A percentile compares a stretch with the other conserved stretches of the same genome.
Conservation (phyloP, 306 rosid species). For the Medicago truncatula region DNA sequence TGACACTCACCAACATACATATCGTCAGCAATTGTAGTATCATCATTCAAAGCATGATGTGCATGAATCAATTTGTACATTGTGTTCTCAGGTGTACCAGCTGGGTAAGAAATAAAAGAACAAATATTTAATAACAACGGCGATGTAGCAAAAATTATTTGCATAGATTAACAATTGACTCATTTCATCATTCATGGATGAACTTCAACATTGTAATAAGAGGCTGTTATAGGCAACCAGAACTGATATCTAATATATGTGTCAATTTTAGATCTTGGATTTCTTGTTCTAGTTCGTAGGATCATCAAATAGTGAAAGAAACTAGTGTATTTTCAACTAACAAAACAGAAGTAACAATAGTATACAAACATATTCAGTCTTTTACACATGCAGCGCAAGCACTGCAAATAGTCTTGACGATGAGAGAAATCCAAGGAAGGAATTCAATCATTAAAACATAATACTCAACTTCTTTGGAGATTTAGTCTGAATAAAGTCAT, state of each 20-base stretch:
- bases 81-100: constrained; percentile 63
- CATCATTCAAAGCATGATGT: constrained; percentile 71
- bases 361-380: background rate
- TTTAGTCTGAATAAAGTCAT: constrained; percentile 23
- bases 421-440: no score
- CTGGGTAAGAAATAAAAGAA: constrained; percentile 52
- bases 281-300: no score
- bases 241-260: background rate
- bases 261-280: no score
- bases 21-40: constrained; percentile 50
- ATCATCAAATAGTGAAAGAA: no score
- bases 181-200: background rate
- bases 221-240: background rate
- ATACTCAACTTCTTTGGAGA: no score
- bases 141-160: no score
- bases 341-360: background rate
- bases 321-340: no score
- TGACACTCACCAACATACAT: constrained; percentile 94
- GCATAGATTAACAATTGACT: constrained; percentile 22
- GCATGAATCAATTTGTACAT: constrained; percentile 80
- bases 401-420: no score
- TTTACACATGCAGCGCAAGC: background rate
- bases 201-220: background rate
- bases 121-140: no score
- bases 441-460: no score